A percentile compares a stretch with the other conserved stretches of the same genome.
Conservation (phyloP, 139 green algal species). For the Choricystis sp. region DNA sequence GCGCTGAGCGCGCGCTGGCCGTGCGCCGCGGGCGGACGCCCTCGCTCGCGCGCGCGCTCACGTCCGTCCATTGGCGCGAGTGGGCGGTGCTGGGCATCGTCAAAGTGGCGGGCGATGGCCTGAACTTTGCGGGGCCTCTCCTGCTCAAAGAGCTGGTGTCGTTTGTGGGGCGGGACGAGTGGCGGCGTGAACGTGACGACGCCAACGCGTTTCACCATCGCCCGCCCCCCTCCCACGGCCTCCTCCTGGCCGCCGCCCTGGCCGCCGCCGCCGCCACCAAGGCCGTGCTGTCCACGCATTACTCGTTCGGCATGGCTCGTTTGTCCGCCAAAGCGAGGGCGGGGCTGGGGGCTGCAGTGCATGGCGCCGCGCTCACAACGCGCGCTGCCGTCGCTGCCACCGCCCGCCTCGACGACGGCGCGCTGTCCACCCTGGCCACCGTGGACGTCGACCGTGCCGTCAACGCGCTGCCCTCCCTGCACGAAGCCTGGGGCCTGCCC, state of each 20-base stretch:
- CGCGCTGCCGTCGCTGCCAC: slow-evolving; percentile 9
- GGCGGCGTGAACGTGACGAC: neutral
- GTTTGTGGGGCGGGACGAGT: slow-evolving; percentile 16
- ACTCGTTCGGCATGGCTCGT: slow-evolving; percentile 37
- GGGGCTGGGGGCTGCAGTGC: slow-evolving; percentile 40
- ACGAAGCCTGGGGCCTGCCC: slow-evolving; percentile 73
- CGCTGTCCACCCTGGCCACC: slow-evolving; percentile 40
- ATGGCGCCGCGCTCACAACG: slow-evolving; percentile 38
- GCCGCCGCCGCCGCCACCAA: slow-evolving; percentile 10
- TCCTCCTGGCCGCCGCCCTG: slow-evolving; percentile 4
- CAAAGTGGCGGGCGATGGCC: slow-evolving; percentile 42
- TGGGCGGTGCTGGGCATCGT: slow-evolving; percentile 19
- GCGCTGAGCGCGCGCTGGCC: neutral
- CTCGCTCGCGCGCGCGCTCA: neutral
- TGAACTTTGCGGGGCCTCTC: slow-evolving; percentile 49
- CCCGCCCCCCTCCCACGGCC: neutral
- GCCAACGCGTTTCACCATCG: neutral
- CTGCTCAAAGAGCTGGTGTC: slow-evolving; percentile 60
- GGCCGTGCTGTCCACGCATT: slow-evolving; percentile 48
- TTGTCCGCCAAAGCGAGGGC: slow-evolving; percentile 35
- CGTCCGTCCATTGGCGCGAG: neutral
- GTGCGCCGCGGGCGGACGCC: too few relatives aligned
- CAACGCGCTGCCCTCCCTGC: slow-evolving; percentile 45
- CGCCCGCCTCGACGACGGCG: slow-evolving; percentile 1
- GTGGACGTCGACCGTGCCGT: slow-evolving; percentile 55